phyloP scores from a whole-genome alignment of 306 rosid genomes.

The Hippophae rhamnoides region DNA sequence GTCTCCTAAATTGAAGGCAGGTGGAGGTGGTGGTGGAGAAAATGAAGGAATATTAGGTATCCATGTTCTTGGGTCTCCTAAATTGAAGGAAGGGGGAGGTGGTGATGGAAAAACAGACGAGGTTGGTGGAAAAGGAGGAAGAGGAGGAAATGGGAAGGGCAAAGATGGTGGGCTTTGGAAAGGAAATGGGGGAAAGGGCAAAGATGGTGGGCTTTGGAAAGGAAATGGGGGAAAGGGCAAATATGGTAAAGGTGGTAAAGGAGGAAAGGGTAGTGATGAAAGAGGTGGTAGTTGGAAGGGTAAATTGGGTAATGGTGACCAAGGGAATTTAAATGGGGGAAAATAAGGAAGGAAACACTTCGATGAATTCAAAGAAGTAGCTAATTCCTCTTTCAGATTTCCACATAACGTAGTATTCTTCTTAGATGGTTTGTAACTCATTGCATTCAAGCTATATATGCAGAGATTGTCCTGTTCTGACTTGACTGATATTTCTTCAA shows the following conservation, averaged over 20 bases:
- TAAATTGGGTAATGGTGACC: slow-evolving; percentile 32
- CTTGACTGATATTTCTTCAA: slow-evolving; percentile 41
- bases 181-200: slow-evolving; percentile 15
- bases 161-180: slow-evolving; percentile 19
- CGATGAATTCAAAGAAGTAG: slow-evolving; percentile 29
- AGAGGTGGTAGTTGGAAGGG: slow-evolving; percentile 17
- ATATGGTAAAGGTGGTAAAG: slow-evolving; percentile 22
- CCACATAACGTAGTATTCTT: slow-evolving; percentile 40
- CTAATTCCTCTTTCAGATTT: slow-evolving; percentile 16
- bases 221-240: slow-evolving; percentile 26
- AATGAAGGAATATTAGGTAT: slow-evolving; percentile 29
- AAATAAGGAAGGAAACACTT: slow-evolving; percentile 39
- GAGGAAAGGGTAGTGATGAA: slow-evolving; percentile 18
- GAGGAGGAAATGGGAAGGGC: slow-evolving; percentile 25
- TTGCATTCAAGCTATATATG: slow-evolving; percentile 46
- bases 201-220: slow-evolving; percentile 10
- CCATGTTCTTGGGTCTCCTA: slow-evolving; percentile 41
- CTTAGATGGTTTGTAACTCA: slow-evolving; percentile 46
- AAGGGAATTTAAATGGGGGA: slow-evolving; percentile 35
- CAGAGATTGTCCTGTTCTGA: slow-evolving; percentile 54
- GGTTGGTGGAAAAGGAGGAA: slow-evolving; percentile 29
- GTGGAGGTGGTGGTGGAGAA: slow-evolving; percentile 26
- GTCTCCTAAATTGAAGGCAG: slow-evolving; percentile 31
- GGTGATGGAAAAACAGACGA: slow-evolving; percentile 19
- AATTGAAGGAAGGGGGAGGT: slow-evolving; percentile 39